Percentiles rank a stretch among this genome's conserved stretches.
Conservation (phyloP, 371 early-diverging fungal species). For the Mucor mucedo region DNA sequence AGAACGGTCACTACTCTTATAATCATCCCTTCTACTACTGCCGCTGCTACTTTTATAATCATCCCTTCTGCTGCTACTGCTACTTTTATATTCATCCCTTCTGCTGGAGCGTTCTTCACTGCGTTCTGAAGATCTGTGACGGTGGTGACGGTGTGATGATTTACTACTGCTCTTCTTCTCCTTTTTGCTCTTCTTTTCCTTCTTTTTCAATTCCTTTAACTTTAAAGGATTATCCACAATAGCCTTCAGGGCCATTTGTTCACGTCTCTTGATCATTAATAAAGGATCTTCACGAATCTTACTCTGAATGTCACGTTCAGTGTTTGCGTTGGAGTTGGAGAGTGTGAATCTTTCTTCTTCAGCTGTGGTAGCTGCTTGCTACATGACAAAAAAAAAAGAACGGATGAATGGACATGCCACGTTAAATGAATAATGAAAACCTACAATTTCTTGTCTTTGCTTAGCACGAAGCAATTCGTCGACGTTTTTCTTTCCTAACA, state of each 20-base stretch:
- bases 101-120: slow-evolving; percentile 2
- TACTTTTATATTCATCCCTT: slow-evolving; percentile 7
- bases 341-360: slow-evolving; percentile 40
- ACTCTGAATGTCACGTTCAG: slow-evolving; percentile 76
- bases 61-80: slow-evolving; percentile 5
- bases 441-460: slow-evolving; percentile 52
- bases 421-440: background rate
- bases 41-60: background rate
- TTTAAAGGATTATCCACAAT: slow-evolving; percentile 79
- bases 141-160: slow-evolving; percentile 13
- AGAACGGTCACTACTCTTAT: slow-evolving; percentile 9
- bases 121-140: slow-evolving; percentile 8
- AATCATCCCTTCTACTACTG: slow-evolving; percentile 4
- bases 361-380: slow-evolving; percentile 27
- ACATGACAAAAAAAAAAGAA: background rate
- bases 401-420: background rate
- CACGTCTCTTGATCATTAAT: slow-evolving; percentile 82
- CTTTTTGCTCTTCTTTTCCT: slow-evolving; percentile 54
- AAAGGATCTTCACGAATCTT: slow-evolving; percentile 95
- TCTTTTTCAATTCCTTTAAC: slow-evolving; percentile 61
- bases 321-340: slow-evolving; percentile 74
- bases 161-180: slow-evolving; percentile 44
- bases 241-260: slow-evolving; percentile 81
- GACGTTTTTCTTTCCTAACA: slow-evolving; percentile 89
- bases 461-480: slow-evolving; percentile 69